Evolutionary conservation across 768 basidiomycete species (phyloP).

Genomic region (Suillus luteus): DNA sequence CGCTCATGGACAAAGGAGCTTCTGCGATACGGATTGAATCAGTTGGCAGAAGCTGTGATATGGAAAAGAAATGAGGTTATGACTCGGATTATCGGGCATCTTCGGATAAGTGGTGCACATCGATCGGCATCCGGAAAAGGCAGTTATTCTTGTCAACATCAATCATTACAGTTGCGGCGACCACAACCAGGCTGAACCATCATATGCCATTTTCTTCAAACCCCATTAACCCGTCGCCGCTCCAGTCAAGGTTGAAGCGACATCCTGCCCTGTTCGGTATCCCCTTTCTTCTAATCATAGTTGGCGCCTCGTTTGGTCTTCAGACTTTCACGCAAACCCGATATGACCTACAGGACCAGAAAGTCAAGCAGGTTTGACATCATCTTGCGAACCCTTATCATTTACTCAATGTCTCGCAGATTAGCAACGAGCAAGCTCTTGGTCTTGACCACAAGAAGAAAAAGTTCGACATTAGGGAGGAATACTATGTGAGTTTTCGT

Average conservation of each 20-base stretch:
- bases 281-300: conserved; percentile 84
- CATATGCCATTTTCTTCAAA: conserved; percentile 55
- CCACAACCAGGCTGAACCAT: not conserved
- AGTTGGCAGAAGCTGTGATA: conserved; percentile 3
- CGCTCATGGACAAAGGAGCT: conserved; percentile 22
- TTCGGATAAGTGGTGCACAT: not conserved
- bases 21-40: not conserved
- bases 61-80: conserved; percentile 13
- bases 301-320: conserved; percentile 84
- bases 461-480: conserved; percentile 91
- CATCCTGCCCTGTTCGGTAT: conserved; percentile 80
- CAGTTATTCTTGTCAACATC: not conserved
- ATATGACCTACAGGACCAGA: conserved; percentile 86
- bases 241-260: conserved; percentile 50
- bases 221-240: conserved; percentile 42
- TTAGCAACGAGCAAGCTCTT: conserved; percentile 79
- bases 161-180: not conserved
- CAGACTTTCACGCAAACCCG: conserved; percentile 84
- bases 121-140: conserved; percentile 3
- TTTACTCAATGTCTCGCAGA: conserved; percentile 35
- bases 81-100: not conserved
- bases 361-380: conserved; percentile 60
- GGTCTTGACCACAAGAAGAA: conserved; percentile 68
- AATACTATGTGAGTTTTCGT: conserved; percentile 81
- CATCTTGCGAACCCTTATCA: too few species aligned